These are phyloP conservation scores for Limnomonas spitsbergensis DNA, from an alignment of 139 green algal genomes.

Conservation along the genomic window DNA sequence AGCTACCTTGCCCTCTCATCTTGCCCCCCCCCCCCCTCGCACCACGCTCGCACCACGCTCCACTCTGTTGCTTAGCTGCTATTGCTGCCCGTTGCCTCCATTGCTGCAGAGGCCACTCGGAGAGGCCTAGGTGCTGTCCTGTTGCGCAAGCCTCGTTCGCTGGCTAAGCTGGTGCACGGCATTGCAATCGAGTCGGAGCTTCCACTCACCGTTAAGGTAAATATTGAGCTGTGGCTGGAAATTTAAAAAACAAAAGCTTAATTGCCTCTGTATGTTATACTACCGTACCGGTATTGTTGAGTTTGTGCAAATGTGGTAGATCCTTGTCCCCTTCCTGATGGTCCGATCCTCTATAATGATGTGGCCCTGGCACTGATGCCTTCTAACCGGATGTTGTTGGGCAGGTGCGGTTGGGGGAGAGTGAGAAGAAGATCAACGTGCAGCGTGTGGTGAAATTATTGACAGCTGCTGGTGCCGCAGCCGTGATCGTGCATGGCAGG, in stretches of 20 bases:
- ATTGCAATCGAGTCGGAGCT: conserved; percentile 60
- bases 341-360: not conserved
- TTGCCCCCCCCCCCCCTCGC: too few relatives aligned
- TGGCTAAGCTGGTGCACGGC: conserved; percentile 73
- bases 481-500: conserved; percentile 79
- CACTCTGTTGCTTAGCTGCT: not conserved
- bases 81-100: not conserved
- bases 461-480: conserved; percentile 62
- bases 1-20: too few relatives aligned
- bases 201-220: conserved; percentile 81
- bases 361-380: too few relatives aligned
- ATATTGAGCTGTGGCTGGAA: conserved; percentile 4
- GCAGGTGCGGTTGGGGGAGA: conserved; percentile 49
- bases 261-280: conserved; percentile 9
- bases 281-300: not conserved
- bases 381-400: too few relatives aligned
- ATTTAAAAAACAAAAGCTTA: conserved; percentile 2
- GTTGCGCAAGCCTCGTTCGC: conserved; percentile 75
- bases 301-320: not conserved
- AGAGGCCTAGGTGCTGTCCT: conserved; percentile 70
- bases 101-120: conserved; percentile 62
- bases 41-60: too few relatives aligned
- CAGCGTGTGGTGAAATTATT: conserved; percentile 55
- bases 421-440: conserved; percentile 64
- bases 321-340: not conserved